Evolutionary conservation across 2,329 filamentous ascomycete species (phyloP).

Genomic region (Phialophora expanda): DNA sequence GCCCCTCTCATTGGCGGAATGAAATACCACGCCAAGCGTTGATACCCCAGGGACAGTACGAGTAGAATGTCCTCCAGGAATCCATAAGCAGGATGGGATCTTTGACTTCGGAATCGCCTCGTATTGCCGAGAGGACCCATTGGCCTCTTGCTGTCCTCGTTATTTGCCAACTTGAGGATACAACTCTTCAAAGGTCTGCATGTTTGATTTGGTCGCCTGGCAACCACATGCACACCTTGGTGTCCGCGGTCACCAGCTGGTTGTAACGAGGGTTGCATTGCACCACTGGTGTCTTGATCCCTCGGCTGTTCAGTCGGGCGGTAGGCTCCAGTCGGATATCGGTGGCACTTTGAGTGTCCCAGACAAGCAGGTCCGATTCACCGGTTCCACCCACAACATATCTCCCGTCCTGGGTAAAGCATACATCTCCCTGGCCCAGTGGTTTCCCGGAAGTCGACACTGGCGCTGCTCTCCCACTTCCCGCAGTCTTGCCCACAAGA

Average conservation of each 20-base stretch:
- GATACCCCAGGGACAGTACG: neutral
- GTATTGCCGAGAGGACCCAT: neutral
- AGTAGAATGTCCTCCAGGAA: too few species aligned
- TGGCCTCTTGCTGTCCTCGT: neutral
- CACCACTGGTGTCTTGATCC: slow-evolving; percentile 70
- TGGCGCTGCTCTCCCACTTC: slow-evolving; percentile 56
- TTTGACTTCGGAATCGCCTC: neutral
- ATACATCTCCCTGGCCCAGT: slow-evolving; percentile 72
- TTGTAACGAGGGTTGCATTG: slow-evolving; percentile 92
- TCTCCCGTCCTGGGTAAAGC: slow-evolving; percentile 86
- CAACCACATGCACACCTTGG: slow-evolving; percentile 79
- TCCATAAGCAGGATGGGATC: neutral
- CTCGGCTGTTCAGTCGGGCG: slow-evolving; percentile 51
- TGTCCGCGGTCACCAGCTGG: slow-evolving; percentile 86
- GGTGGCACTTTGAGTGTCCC: slow-evolving; percentile 72
- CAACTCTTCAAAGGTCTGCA: slow-evolving; percentile 31
- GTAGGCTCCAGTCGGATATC: slow-evolving; percentile 60
- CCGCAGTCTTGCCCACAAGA: slow-evolving; percentile 58
- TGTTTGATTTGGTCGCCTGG: slow-evolving; percentile 50
- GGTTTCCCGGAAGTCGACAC: slow-evolving; percentile 61
- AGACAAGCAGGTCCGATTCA: slow-evolving; percentile 75
- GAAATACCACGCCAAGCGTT: slow-evolving; percentile 7
- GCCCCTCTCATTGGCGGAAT: slow-evolving; percentile 12
- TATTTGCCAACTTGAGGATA: neutral
- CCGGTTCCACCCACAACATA: slow-evolving; percentile 83